Conservation (phyloP, 2,329 filamentous ascomycete genomes). For the Epichloe gansuensis region DNA sequence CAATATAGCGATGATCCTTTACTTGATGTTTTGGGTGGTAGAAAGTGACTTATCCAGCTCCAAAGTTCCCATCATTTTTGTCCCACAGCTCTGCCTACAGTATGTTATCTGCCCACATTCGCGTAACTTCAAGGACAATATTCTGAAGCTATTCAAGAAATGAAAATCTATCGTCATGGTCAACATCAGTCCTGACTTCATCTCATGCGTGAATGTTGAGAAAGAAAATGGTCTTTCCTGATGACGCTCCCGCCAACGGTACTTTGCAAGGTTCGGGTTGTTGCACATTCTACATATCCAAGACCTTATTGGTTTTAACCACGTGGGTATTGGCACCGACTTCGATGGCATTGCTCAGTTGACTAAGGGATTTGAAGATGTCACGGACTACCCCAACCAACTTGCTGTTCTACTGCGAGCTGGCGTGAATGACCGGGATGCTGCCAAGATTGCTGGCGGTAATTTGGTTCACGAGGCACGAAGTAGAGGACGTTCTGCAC, state of each 20-base stretch:
- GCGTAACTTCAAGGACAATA: constrained; percentile 77
- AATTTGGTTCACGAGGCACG: constrained; percentile 76
- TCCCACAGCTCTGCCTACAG: constrained; percentile 73
- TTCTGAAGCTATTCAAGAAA: constrained; percentile 62
- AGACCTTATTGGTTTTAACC: constrained; percentile 67
- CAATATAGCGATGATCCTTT: constrained; percentile 62
- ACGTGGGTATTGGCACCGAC: constrained; percentile 81
- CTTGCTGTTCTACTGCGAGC: constrained; percentile 60
- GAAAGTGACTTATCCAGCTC: constrained; percentile 55
- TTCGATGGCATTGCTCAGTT: constrained; percentile 64
- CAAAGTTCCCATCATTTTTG: constrained; percentile 70
- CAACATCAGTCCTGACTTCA: constrained; percentile 74
- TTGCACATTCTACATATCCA: constrained; percentile 67
- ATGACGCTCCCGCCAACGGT: constrained; percentile 51
- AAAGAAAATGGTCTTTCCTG: constrained; percentile 55
- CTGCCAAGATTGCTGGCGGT: constrained; percentile 60
- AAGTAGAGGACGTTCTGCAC: constrained; percentile 60
- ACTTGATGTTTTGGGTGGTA: constrained; percentile 62
- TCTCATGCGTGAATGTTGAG: constrained; percentile 55
- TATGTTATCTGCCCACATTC: constrained; percentile 76
- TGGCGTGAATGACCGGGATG: constrained; percentile 63
- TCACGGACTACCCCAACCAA: constrained; percentile 68
- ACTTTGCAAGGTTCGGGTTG: constrained; percentile 60
- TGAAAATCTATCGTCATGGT: constrained; percentile 76
- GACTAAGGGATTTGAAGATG: constrained; percentile 69